Evolutionary conservation across 1,284 basidiomycete genomes (phyloP).

Genomic region (Irpex sp.): DNA sequence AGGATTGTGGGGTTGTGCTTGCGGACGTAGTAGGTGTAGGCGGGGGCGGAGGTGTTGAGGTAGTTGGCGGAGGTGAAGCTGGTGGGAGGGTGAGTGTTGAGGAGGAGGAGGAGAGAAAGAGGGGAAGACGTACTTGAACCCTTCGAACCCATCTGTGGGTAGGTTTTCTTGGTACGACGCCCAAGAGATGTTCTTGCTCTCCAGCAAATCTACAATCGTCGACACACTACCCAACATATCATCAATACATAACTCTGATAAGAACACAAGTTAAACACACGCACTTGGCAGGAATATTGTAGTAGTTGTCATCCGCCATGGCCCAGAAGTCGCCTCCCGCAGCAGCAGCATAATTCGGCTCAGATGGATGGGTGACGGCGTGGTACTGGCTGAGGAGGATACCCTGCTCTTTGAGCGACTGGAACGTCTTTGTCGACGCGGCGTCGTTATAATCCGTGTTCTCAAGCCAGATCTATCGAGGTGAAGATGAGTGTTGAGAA

Average conservation of each 20-base stretch:
- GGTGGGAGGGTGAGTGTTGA: neutral
- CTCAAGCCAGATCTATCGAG: conserved; percentile 34
- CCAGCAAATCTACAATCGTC: conserved; percentile 62
- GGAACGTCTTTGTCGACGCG: conserved; percentile 36
- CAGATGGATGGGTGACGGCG: conserved; percentile 58
- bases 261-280: conserved; percentile 1
- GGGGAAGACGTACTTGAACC: conserved; percentile 28
- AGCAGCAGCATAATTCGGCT: conserved; percentile 56
- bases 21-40: conserved; percentile 50
- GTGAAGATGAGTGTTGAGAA: neutral
- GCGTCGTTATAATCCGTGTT: conserved; percentile 41
- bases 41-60: conserved; percentile 33
- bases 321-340: conserved; percentile 61
- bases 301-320: conserved; percentile 42
- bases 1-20: conserved; percentile 62
- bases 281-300: conserved; percentile 27
- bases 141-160: conserved; percentile 49
- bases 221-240: conserved; percentile 36
- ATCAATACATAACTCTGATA: conserved; percentile 13
- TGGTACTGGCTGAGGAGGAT: conserved; percentile 51
- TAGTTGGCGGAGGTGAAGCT: conserved; percentile 45
- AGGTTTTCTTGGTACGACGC: conserved; percentile 57
- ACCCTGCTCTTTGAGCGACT: conserved; percentile 47
- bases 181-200: conserved; percentile 56
- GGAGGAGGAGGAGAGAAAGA: neutral